Conservation (phyloP, 208 protist genomes). For the Naegleria lovaniensis region DNA sequence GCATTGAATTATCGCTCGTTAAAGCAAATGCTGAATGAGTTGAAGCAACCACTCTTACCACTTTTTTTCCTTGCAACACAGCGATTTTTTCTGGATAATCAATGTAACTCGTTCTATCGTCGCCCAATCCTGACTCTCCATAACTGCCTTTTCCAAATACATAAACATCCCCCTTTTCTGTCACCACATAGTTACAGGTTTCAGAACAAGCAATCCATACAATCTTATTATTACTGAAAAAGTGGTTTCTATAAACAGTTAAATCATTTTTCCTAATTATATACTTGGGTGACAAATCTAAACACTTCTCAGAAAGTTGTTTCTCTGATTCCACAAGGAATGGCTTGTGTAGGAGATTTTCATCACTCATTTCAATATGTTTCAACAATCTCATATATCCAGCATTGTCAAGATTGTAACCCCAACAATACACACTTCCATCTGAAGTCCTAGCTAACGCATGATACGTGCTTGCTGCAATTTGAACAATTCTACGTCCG, state of each 20-base stretch:
- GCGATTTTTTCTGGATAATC: background rate
- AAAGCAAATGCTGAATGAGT: background rate
- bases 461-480: background rate
- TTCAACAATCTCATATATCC: conserved; percentile 7
- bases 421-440: background rate
- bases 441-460: background rate
- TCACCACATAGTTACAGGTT: background rate
- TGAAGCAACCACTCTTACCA: background rate
- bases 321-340: background rate
- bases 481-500: background rate
- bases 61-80: background rate
- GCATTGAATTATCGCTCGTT: background rate
- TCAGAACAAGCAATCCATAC: background rate
- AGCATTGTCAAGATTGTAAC: background rate
- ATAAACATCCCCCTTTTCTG: background rate
- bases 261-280: background rate
- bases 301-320: background rate
- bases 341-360: background rate
- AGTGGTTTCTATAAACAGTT: conserved; percentile 11
- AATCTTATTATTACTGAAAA: background rate
- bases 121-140: background rate
- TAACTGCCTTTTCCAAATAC: background rate
- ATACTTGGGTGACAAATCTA: background rate
- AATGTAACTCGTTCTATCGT: background rate
- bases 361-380: background rate